Percentiles rank a stretch among this genome's conserved stretches.
Evolutionary conservation across 2,329 filamentous ascomycete species (phyloP).

Genomic region (Byssothecium circinans): DNA sequence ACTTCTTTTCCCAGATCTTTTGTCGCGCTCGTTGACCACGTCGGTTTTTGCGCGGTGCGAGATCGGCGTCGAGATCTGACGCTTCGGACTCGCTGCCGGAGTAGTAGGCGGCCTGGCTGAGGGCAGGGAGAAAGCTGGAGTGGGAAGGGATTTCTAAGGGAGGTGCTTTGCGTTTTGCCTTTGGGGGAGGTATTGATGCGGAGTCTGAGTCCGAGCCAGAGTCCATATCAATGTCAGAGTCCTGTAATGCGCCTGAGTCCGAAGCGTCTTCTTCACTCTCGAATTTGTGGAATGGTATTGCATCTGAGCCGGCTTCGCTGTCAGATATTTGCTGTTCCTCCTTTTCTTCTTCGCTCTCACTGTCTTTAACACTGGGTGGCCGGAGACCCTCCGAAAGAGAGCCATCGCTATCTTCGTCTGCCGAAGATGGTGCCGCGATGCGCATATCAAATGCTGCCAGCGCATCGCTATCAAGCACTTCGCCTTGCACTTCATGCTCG

Average conservation of each 20-base stretch:
- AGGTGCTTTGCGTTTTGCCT: conserved; percentile 20
- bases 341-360: conserved; percentile 23
- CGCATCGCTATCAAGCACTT: conserved; percentile 25
- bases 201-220: conserved; percentile 20
- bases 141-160: conserved; percentile 22
- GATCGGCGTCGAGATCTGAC: conserved; percentile 58
- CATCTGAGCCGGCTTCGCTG: conserved; percentile 4
- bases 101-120: conserved; percentile 77
- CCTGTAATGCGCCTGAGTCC: conserved; percentile 3
- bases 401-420: conserved; percentile 34
- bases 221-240: conserved; percentile 9
- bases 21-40: conserved; percentile 77
- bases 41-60: conserved; percentile 67
- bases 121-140: conserved; percentile 71
- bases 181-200: conserved; percentile 14
- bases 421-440: conserved; percentile 44
- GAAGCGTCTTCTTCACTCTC: conserved; percentile 7
- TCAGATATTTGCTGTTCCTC: conserved; percentile 10
- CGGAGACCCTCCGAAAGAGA: conserved; percentile 31
- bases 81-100: conserved; percentile 75
- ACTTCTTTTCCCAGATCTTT: conserved; percentile 80
- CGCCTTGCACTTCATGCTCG: conserved; percentile 21
- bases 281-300: conserved; percentile 5
- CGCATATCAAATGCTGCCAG: conserved; percentile 42
- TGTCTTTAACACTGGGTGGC: conserved; percentile 36